Evolutionary conservation across 108 stramenopile genomes (phyloP).

Genomic region (Nitzschia palea): DNA sequence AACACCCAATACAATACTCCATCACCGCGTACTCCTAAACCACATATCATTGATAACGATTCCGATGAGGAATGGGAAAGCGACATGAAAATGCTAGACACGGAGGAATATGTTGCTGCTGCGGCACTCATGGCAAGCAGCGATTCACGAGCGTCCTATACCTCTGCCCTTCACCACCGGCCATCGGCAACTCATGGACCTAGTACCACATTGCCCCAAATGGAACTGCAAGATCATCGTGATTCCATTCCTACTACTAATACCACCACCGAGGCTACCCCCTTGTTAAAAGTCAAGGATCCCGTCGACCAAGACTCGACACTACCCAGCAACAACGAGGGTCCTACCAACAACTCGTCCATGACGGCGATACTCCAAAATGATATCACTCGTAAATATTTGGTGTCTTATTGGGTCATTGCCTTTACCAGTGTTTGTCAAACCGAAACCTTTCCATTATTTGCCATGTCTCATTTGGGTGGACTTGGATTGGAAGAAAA

Average conservation of each 20-base stretch:
- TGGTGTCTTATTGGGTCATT: slow-evolving; percentile 59
- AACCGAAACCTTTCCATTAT: slow-evolving; percentile 71
- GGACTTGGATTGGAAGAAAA: slow-evolving; percentile 62
- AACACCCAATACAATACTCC: too few relatives aligned
- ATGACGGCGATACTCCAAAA: slow-evolving; percentile 9
- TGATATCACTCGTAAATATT: slow-evolving; percentile 36
- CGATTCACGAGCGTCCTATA: background rate
- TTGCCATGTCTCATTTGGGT: slow-evolving; percentile 54
- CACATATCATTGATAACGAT: too few relatives aligned
- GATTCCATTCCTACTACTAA: background rate
- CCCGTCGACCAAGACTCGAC: background rate
- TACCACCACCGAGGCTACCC: background rate
- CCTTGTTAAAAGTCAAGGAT: background rate
- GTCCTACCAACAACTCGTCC: background rate
- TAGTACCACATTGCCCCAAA: background rate
- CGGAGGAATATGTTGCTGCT: background rate
- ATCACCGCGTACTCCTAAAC: too few relatives aligned
- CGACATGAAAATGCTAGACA: background rate
- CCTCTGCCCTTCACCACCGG: slow-evolving; percentile 3
- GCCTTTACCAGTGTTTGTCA: slow-evolving; percentile 53
- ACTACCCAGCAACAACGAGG: slow-evolving; percentile 3
- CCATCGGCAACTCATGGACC: background rate
- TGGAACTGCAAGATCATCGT: background rate
- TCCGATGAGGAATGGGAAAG: slow-evolving; percentile 4
- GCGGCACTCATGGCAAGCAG: slow-evolving; percentile 1